phyloP scores from a whole-genome alignment of 1,284 basidiomycete genomes.

The Mycena sp. region DNA sequence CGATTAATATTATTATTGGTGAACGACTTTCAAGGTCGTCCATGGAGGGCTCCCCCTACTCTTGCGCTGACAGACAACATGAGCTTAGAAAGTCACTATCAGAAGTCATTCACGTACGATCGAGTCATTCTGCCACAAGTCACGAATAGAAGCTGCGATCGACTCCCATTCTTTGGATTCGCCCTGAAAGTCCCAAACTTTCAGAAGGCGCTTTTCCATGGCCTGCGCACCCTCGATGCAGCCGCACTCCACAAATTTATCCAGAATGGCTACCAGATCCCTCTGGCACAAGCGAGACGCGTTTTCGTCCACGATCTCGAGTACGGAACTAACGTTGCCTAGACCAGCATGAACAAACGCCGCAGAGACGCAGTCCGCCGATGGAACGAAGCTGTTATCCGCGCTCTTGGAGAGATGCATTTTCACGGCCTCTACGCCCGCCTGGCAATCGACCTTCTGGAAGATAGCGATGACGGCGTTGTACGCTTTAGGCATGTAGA shows the following conservation, averaged over 20 bases:
- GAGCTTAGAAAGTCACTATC: too few species aligned
- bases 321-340: not conserved
- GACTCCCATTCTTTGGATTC: not conserved
- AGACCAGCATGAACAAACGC: not conserved
- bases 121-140: not conserved
- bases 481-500: not conserved
- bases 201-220: not conserved
- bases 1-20: conserved; percentile 59
- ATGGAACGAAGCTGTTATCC: not conserved
- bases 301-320: not conserved
- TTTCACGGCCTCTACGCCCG: not conserved
- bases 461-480: not conserved
- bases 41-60: too few species aligned
- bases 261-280: not conserved
- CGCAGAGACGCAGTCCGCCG: too few species aligned
- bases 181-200: not conserved
- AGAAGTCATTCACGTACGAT: not conserved
- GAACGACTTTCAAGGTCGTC: not conserved
- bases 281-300: too few species aligned
- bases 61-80: too few species aligned
- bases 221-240: not conserved
- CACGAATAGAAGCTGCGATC: not conserved
- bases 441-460: not conserved
- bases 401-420: not conserved
- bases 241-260: not conserved